phyloP scores from a whole-genome alignment of 1,139 yeast genomes.

The Pneumocystis wakefieldiae region DNA sequence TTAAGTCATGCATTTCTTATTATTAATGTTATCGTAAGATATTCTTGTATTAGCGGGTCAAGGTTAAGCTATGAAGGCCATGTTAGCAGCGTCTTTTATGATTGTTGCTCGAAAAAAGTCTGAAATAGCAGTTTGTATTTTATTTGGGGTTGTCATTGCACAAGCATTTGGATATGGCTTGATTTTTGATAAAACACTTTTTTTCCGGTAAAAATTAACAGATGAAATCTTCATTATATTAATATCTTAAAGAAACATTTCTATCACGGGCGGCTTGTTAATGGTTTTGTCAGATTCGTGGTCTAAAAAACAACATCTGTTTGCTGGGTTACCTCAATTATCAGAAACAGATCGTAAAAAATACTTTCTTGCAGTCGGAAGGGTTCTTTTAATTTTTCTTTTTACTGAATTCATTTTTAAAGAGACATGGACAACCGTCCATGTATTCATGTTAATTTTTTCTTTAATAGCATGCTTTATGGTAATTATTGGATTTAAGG shows the following conservation, averaged over 20 bases:
- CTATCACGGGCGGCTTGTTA: constrained; percentile 84
- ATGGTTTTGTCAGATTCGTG: constrained; percentile 76
- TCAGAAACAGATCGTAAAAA: constrained; percentile 64
- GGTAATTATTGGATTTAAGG: constrained; percentile 84
- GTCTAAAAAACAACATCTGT: constrained; percentile 39
- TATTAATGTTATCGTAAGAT: constrained; percentile 38
- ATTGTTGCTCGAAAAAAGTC: constrained; percentile 60
- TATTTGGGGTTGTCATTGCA: constrained; percentile 56
- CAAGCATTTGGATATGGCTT: constrained; percentile 89
- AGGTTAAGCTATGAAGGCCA: constrained; percentile 18
- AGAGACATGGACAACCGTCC: constrained; percentile 55
- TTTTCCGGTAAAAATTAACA: constrained; percentile 12
- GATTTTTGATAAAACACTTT: constrained; percentile 62
- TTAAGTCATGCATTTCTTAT: constrained; percentile 57
- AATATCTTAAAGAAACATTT: constrained; percentile 43
- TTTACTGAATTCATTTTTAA: constrained; percentile 77
- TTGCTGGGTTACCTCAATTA: constrained; percentile 85
- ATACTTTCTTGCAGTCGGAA: constrained; percentile 75
- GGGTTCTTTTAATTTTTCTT: constrained; percentile 69
- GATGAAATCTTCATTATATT: background rate
- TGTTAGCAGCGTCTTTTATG: constrained; percentile 59
- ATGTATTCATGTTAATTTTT: constrained; percentile 48
- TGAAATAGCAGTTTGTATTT: constrained; percentile 54
- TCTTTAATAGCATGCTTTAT: constrained; percentile 63
- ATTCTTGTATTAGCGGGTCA: background rate